Evolutionary conservation across 2,329 filamentous ascomycete species (phyloP).

Genomic region (Fusarium penzigii): DNA sequence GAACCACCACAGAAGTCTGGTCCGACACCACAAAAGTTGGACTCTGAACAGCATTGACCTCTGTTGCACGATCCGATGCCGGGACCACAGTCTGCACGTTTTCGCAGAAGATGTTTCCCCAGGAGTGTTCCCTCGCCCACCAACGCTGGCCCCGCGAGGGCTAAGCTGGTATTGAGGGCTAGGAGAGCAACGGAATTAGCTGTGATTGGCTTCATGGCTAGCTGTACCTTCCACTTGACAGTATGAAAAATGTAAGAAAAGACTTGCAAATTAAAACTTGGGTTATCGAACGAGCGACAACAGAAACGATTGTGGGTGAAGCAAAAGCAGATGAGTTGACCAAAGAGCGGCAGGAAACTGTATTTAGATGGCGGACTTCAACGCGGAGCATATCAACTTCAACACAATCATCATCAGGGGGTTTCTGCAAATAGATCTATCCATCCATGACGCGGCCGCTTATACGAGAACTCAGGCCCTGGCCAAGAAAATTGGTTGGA

Average conservation of each 20-base stretch:
- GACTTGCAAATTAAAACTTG: background rate
- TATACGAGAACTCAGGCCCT: slow-evolving; percentile 23
- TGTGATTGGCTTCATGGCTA: slow-evolving; percentile 20
- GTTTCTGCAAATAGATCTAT: slow-evolving; percentile 9
- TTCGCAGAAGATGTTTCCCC: slow-evolving; percentile 16
- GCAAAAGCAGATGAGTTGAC: slow-evolving; percentile 4
- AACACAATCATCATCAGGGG: slow-evolving; percentile 1
- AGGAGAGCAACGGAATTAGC: slow-evolving; percentile 16
- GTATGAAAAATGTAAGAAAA: background rate
- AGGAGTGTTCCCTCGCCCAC: slow-evolving; percentile 14
- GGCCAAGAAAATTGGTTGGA: slow-evolving; percentile 9
- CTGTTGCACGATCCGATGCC: slow-evolving; percentile 36
- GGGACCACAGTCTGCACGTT: slow-evolving; percentile 34
- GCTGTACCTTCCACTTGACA: background rate
- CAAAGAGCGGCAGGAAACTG: slow-evolving; percentile 14
- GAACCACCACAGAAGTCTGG: slow-evolving; percentile 39
- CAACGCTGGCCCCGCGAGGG: slow-evolving; percentile 20
- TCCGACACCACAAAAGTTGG: slow-evolving; percentile 39
- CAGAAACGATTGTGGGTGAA: slow-evolving; percentile 6
- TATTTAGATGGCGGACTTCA: slow-evolving; percentile 24
- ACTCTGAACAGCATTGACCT: slow-evolving; percentile 39
- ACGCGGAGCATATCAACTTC: slow-evolving; percentile 10
- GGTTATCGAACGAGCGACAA: slow-evolving; percentile 12
- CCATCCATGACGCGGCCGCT: slow-evolving; percentile 8
- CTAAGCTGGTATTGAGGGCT: slow-evolving; percentile 17